Conservation (phyloP, 1,139 yeast genomes). For the Yamadazyma aaseri region DNA sequence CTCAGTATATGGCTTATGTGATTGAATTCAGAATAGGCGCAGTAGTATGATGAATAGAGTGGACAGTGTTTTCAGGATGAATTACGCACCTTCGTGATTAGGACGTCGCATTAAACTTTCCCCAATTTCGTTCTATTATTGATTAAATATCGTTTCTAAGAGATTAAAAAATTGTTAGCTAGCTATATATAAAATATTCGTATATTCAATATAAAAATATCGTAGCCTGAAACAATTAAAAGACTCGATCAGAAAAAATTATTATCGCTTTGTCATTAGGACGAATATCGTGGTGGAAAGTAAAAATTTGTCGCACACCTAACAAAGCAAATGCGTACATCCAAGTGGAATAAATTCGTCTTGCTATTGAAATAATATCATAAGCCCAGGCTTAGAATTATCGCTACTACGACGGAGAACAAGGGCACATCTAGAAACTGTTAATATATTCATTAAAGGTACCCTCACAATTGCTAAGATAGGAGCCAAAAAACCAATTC, state of each 20-base stretch:
- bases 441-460: too few relatives aligned
- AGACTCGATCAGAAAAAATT: background rate
- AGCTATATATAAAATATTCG: background rate
- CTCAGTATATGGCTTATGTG: too few relatives aligned
- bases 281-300: constrained; percentile 3
- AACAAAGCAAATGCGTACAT: constrained; percentile 4
- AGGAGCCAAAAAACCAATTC: too few relatives aligned
- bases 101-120: constrained; percentile 1
- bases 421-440: too few relatives aligned
- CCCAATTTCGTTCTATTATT: background rate
- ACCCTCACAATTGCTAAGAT: too few relatives aligned
- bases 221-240: background rate
- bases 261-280: background rate
- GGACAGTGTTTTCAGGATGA: constrained; percentile 1
- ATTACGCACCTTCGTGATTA: constrained; percentile 1
- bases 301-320: constrained; percentile 3
- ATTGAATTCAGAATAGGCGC: too few relatives aligned
- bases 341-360: constrained; percentile 2
- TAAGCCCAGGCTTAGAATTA: too few relatives aligned
- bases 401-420: too few relatives aligned
- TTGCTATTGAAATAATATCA: background rate
- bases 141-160: background rate
- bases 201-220: too few relatives aligned
- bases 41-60: too few relatives aligned
- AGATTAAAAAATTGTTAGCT: background rate